These are phyloP conservation scores for Naematelia encephala DNA, from an alignment of 768 basidiomycete species.

Conservation along the genomic window DNA sequence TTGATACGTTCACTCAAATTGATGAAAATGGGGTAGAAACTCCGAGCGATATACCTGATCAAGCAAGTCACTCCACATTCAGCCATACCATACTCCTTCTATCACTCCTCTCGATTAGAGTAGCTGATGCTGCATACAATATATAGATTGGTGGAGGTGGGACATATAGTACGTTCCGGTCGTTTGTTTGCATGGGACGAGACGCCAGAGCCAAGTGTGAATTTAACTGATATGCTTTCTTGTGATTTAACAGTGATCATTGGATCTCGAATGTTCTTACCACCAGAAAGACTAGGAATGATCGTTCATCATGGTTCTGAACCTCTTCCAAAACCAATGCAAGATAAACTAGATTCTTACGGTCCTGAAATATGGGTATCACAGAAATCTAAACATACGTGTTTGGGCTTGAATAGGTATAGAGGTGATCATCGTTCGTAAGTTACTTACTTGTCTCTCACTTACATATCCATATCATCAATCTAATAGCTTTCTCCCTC, in stretches of 20 bases:
- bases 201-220: background rate
- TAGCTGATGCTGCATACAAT: background rate
- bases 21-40: constrained; percentile 25
- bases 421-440: constrained; percentile 18
- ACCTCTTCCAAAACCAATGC: constrained; percentile 17
- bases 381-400: constrained; percentile 20
- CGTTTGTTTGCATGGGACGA: background rate
- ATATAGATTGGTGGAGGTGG: constrained; percentile 37
- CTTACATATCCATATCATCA: no score
- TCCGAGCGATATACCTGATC: constrained; percentile 25
- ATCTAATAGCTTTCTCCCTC: no score
- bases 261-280: constrained; percentile 34
- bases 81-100: no score
- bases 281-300: constrained; percentile 27
- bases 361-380: constrained; percentile 32
- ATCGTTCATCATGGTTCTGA: constrained; percentile 28
- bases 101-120: no score
- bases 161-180: constrained; percentile 22
- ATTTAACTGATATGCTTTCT: background rate
- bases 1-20: constrained; percentile 35
- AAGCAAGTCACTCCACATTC: constrained; percentile 15
- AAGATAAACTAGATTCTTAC: constrained; percentile 12
- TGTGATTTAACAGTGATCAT: constrained; percentile 35
- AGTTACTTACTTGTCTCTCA: no score
- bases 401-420: constrained; percentile 31